phyloP scores from a whole-genome alignment of 768 basidiomycete genomes.

The Xerocomellus chrysenteron region DNA sequence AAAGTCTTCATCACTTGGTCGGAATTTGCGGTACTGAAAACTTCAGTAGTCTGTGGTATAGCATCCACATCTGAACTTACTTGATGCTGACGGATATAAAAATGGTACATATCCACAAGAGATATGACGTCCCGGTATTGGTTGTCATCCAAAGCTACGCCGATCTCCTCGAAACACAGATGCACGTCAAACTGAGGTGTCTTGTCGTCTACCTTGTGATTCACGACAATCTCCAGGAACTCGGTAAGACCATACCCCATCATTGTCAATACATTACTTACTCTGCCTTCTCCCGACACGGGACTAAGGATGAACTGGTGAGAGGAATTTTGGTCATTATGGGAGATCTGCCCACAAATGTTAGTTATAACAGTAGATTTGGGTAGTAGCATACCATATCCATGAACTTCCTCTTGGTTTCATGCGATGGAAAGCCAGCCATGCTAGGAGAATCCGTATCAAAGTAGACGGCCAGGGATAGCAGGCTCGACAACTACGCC shows the following conservation, averaged over 20 bases:
- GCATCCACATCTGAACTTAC: constrained; percentile 37
- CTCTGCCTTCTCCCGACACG: constrained; percentile 91
- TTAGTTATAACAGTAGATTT: constrained; percentile 8
- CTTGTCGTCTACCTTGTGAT: constrained; percentile 68
- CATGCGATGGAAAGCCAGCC: constrained; percentile 59
- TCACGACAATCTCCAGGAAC: constrained; percentile 67
- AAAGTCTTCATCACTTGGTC: constrained; percentile 64
- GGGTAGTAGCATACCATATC: constrained; percentile 51
- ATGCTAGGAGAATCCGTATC: constrained; percentile 88
- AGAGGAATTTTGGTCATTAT: constrained; percentile 37
- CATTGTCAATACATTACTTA: constrained; percentile 34
- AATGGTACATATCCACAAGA: constrained; percentile 94
- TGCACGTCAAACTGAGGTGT: constrained; percentile 87
- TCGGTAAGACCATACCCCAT: constrained; percentile 1
- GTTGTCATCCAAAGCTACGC: constrained; percentile 84
- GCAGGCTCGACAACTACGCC: constrained; percentile 73
- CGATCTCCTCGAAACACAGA: constrained; percentile 90
- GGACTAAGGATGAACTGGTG: constrained; percentile 97
- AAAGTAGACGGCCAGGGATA: constrained; percentile 90
- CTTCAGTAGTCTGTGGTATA: constrained; percentile 9
- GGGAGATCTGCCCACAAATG: constrained; percentile 45
- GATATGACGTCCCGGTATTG: constrained; percentile 95
- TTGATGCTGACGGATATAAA: constrained; percentile 83
- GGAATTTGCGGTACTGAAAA: constrained; percentile 72
- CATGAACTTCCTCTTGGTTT: constrained; percentile 71